Evolutionary conservation across 768 basidiomycete species (phyloP).

Genomic region (Mycena sanguinolenta): DNA sequence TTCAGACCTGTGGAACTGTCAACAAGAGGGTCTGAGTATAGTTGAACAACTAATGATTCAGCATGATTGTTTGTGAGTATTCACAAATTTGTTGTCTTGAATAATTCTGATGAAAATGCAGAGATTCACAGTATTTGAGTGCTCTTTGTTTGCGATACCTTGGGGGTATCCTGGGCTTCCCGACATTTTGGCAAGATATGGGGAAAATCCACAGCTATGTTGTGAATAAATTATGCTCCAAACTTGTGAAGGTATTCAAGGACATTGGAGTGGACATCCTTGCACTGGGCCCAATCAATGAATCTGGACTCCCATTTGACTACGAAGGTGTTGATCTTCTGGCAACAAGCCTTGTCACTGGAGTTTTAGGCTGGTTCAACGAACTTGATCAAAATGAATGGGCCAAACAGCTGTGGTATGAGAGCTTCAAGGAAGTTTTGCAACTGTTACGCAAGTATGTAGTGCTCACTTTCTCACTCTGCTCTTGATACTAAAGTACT

Average conservation of each 20-base stretch:
- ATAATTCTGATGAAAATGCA: neutral
- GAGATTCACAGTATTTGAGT: neutral
- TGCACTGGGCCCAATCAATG: neutral
- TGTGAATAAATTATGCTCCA: too few relatives aligned
- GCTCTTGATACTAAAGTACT: neutral
- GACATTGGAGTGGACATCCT: neutral
- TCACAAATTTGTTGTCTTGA: neutral
- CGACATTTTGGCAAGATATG: neutral
- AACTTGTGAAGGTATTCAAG: too few relatives aligned
- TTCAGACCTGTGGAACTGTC: neutral
- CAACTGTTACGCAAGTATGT: neutral
- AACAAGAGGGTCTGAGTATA: neutral
- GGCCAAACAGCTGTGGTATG: too few relatives aligned
- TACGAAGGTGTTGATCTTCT: neutral
- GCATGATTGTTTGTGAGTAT: neutral
- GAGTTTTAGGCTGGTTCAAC: neutral
- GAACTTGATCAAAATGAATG: too few relatives aligned
- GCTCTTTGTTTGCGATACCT: neutral
- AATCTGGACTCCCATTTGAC: neutral
- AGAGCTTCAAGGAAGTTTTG: too few relatives aligned
- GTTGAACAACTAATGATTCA: neutral
- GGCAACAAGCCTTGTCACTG: neutral
- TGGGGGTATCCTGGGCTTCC: neutral
- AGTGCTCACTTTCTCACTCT: neutral
- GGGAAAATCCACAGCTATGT: neutral